Evolutionary conservation across 2,329 filamentous ascomycete species (phyloP), one percentile per base, ranked within the genome.

Genomic region (Ophiognomonia clavigignenti-juglandacearum): DNA sequence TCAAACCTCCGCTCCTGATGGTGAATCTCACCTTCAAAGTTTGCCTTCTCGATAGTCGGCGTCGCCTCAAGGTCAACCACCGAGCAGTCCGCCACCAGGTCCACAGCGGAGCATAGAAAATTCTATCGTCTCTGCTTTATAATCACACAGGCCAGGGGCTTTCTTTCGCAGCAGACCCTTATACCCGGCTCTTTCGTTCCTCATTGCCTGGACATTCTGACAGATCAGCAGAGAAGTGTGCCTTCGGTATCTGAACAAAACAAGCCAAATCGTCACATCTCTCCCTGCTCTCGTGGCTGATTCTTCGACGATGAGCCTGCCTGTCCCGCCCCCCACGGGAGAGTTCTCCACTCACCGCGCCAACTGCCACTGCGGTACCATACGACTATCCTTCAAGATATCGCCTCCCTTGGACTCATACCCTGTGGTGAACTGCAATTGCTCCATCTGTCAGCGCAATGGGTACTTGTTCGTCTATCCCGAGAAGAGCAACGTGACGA

Each of bases 381-480:
- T 41, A 16, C 38, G n/a, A 22, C 45, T 44, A 23, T 37, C 41
- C 18, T 49, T 49, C 16, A 34, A 37, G 16, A 37, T 48, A 29
- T 48, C 41, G 22, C 46, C 46, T 22, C 46, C 46, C 19, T 41
- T 48, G 13, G 29, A 39, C 1, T 22, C 23, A 1, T 49, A 49
- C 27, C 42, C 47, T 7, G 41, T 32, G 8, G 37, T 49, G 14
- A 34, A 14, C 6, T 49, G 47, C 42, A 45, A 45, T 36, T 49
- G 47, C 42, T 49, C 41, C 6, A 26, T 49, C 24, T 49, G 47
- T 16, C 47, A 49, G 42, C 42, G 47, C 27, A 49, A 49, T 6
- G 47, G 47, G 6, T 49, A 49, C 8, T 6, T 49, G 37, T 36
- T 49, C 6, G 47, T 49, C 7, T 49, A 49, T 20, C 47, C 47